Percentiles rank a stretch among this genome's conserved stretches.
Evolutionary conservation across 1,139 yeast genomes (phyloP).

Genomic region (Lodderomyces elongisporus): DNA sequence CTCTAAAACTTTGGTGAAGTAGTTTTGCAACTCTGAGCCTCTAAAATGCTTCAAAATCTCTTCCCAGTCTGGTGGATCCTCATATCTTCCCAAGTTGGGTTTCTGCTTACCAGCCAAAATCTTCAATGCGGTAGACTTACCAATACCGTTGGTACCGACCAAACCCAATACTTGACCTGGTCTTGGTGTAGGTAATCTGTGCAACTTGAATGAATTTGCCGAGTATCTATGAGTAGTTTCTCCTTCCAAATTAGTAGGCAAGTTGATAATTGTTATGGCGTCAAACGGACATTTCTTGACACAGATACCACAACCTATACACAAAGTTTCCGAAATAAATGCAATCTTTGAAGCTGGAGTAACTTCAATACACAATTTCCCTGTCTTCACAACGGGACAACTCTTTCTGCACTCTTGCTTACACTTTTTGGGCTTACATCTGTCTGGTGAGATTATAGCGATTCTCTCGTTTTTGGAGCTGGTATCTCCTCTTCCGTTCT

Average conservation of each 20-base stretch:
- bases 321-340: conserved; percentile 88
- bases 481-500: conserved; percentile 25
- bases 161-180: conserved; percentile 98
- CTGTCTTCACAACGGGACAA: conserved; percentile 97
- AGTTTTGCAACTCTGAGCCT: conserved; percentile 96
- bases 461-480: conserved; percentile 73
- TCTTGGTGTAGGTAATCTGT: conserved; percentile 95
- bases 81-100: conserved; percentile 91
- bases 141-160: conserved; percentile 99
- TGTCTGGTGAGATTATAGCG: conserved; percentile 90
- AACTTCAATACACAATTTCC: conserved; percentile 95
- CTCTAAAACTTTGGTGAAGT: conserved; percentile 88
- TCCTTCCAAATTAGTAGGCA: conserved; percentile 88
- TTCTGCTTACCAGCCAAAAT: conserved; percentile 97
- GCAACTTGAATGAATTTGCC: conserved; percentile 95
- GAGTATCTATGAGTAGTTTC: conserved; percentile 97
- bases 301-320: conserved; percentile 99
- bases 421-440: conserved; percentile 96
- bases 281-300: conserved; percentile 97
- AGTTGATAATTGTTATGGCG: conserved; percentile 89
- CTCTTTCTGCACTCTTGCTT: conserved; percentile 96
- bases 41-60: conserved; percentile 86
- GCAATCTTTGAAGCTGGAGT: conserved; percentile 88
- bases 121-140: conserved; percentile 96
- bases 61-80: conserved; percentile 97